phyloP scores from a whole-genome alignment of 2,329 filamentous ascomycete genomes.

The Fusarium keratoplasticum region DNA sequence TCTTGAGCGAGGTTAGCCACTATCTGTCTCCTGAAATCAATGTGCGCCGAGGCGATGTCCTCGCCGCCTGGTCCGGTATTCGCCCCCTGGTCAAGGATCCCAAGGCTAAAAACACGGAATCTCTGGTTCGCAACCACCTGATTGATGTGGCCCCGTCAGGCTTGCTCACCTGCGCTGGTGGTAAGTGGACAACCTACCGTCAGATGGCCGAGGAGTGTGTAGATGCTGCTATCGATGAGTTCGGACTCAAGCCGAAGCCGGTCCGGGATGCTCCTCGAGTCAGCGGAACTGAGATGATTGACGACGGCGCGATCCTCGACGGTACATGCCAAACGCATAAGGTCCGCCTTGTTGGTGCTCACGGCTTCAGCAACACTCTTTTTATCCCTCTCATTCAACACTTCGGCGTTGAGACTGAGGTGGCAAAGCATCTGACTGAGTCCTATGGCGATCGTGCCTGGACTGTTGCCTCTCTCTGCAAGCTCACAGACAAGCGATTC shows the following conservation, averaged over 20 bases:
- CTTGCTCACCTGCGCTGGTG: slow-evolving; percentile 85
- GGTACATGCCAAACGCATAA: slow-evolving; percentile 86
- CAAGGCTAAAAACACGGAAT: slow-evolving; percentile 86
- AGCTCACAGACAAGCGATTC: slow-evolving; percentile 81
- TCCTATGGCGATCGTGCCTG: slow-evolving; percentile 94
- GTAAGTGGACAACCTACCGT: slow-evolving; percentile 94
- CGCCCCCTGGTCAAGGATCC: slow-evolving; percentile 88
- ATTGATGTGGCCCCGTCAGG: slow-evolving; percentile 84
- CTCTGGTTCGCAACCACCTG: slow-evolving; percentile 87
- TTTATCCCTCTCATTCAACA: slow-evolving; percentile 97
- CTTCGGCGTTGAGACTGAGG: slow-evolving; percentile 90
- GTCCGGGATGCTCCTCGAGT: slow-evolving; percentile 73
- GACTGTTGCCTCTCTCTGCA: slow-evolving; percentile 85
- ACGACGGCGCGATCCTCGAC: slow-evolving; percentile 73
- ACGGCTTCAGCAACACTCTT: slow-evolving; percentile 87
- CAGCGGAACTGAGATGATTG: slow-evolving; percentile 75
- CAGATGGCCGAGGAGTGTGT: slow-evolving; percentile 94
- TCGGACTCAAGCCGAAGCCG: slow-evolving; percentile 69
- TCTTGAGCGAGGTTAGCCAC: slow-evolving; percentile 83
- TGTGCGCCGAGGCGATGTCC: slow-evolving; percentile 85
- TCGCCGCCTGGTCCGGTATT: slow-evolving; percentile 91
- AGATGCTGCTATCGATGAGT: slow-evolving; percentile 79
- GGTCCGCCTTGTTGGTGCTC: slow-evolving; percentile 83
- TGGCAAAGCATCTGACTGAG: slow-evolving; percentile 87
- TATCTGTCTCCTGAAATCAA: slow-evolving; percentile 88